Evolutionary conservation across 371 early-diverging fungal species (phyloP).

Genomic region (Mucor piriformis): DNA sequence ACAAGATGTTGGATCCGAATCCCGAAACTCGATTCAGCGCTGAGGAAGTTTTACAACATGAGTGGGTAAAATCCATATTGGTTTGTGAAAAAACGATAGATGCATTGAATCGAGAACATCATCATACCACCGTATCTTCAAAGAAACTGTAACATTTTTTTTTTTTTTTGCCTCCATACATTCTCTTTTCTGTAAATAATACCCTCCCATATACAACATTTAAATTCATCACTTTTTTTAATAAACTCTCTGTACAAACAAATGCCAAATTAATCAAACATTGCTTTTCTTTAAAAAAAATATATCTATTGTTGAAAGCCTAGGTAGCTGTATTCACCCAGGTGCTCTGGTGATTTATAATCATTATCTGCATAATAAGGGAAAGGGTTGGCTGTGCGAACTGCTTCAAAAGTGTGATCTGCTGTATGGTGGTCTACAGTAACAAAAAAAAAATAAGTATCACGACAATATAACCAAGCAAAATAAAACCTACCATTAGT

Average conservation of each 20-base stretch:
- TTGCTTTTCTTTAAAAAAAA: background rate
- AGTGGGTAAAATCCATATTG: constrained; percentile 68
- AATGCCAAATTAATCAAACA: too few species aligned
- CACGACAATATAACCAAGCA: too few species aligned
- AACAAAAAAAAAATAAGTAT: background rate
- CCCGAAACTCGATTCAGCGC: constrained; percentile 68
- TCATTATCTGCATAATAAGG: constrained; percentile 57
- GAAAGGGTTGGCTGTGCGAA: constrained; percentile 42
- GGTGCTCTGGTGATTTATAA: constrained; percentile 45
- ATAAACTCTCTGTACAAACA: too few species aligned
- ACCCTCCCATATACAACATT: constrained; percentile 6
- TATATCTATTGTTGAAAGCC: constrained; percentile 32
- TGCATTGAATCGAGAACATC: constrained; percentile 18
- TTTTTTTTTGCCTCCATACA: background rate
- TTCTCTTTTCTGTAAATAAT: constrained; percentile 3
- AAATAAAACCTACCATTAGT: constrained; percentile 48
- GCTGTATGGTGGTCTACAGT: constrained; percentile 50
- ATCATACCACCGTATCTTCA: constrained; percentile 18
- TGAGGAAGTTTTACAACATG: constrained; percentile 56
- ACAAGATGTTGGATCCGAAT: constrained; percentile 83
- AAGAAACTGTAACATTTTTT: background rate
- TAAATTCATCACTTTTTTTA: too few species aligned
- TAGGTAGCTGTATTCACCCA: constrained; percentile 57
- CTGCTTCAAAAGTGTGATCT: constrained; percentile 53
- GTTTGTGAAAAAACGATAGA: constrained; percentile 43